These are phyloP conservation scores for Candida ulmi DNA, from an alignment of 805 yeast genomes.

Conservation along the genomic window DNA sequence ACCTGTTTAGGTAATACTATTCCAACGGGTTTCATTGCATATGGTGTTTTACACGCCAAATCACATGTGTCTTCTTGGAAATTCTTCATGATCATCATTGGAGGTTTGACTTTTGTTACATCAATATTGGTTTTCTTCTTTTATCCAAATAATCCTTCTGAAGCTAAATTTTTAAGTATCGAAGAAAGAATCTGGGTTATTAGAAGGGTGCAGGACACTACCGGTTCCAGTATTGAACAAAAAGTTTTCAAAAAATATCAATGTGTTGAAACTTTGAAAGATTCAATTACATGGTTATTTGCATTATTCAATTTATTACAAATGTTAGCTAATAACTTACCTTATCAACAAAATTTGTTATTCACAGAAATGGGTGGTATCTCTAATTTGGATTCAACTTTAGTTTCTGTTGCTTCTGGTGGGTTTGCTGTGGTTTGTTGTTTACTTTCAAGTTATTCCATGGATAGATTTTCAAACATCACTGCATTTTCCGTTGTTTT, in stretches of 20 bases:
- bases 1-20: constrained; percentile 47
- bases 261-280: constrained; percentile 42
- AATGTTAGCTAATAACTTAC: constrained; percentile 46
- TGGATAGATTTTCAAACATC: constrained; percentile 29
- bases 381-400: constrained; percentile 39
- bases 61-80: constrained; percentile 39
- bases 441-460: constrained; percentile 30
- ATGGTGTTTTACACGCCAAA: constrained; percentile 29
- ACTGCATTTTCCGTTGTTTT: constrained; percentile 33
- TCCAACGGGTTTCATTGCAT: constrained; percentile 46
- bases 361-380: constrained; percentile 41
- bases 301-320: constrained; percentile 35
- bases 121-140: constrained; percentile 29
- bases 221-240: constrained; percentile 38
- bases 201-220: constrained; percentile 36
- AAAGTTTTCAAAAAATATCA: constrained; percentile 42
- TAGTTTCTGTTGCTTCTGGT: constrained; percentile 49
- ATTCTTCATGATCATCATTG: constrained; percentile 49
- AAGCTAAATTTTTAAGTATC: constrained; percentile 38
- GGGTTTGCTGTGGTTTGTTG: constrained; percentile 41
- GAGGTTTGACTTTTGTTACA: constrained; percentile 43
- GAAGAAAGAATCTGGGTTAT: constrained; percentile 43
- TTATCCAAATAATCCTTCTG: constrained; percentile 55
- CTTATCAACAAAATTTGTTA: constrained; percentile 47
- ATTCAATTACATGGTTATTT: constrained; percentile 43